Base-by-base conservation (phyloP, 75 land plant genomes). In the Azolla pinnata region DNA sequence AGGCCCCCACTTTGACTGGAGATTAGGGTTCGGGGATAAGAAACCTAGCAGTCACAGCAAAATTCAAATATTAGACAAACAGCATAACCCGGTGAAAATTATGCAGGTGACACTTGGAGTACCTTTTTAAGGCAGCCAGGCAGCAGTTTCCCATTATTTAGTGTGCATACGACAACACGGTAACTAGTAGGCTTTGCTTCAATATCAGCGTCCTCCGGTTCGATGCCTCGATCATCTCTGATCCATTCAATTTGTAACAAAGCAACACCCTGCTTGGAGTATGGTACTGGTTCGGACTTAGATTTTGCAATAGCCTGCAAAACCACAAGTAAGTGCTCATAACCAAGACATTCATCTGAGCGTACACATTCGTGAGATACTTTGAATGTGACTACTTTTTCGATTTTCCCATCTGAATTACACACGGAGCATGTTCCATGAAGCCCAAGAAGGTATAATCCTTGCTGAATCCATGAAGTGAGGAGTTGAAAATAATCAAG, bases 1-100 rank as follows among this genome's bases (percentile, higher is more conserved):
- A 67, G 79, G 18, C 78, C 71, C 23, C 96, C 98, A 0, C 69
- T 63, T 0, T 70, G 71, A 56, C 90, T 86, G 35, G 63, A 61
- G 18, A 33, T 32, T 0, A 78, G 68, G 19, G 16, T 4, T n/a
- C 47, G 45, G 2, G 68, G 63, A 56, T 19, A 9, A 12, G 18
- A 53, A 51, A 57, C 57, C 81, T 75, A 62, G 24, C 49, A 46
- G n/a, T 14, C 49, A 46, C 21, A 18, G 4, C 2, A 2, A 46
- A 46, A 14, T 38, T 38, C 14, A 38, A 7, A 38, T 38, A 38
- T 38, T 38, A 7, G 14, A 38, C 12, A 38, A 38, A 38, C 42
- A 38, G 7, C 42, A 38, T n/a, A n/a, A n/a, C n/a, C n/a, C n/a
- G n/a, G n/a, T n/a, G n/a, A n/a, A n/a, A n/a, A n/a, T n/a, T n/a